These are phyloP conservation scores for Pharus latifolius DNA, from an alignment of 176 grass and related monocot genomes.

Conservation along the genomic window DNA sequence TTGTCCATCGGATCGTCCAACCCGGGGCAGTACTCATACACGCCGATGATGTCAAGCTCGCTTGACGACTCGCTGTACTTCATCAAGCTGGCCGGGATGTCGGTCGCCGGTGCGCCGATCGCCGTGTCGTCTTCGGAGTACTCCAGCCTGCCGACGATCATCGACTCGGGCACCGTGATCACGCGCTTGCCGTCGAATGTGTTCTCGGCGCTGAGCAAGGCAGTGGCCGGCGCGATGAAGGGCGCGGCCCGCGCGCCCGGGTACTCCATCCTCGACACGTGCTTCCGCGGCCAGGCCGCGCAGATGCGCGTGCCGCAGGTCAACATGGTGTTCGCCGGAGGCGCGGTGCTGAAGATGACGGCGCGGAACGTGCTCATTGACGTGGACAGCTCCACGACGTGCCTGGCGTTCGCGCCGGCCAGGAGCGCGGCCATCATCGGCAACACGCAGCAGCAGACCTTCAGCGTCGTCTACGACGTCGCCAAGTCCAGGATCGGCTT, in stretches of 20 bases:
- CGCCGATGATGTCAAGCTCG: slow-evolving; percentile 50
- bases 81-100: slow-evolving; percentile 53
- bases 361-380: slow-evolving; percentile 52
- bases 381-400: slow-evolving; percentile 53
- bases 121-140: slow-evolving; percentile 31
- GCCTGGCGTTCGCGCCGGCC: slow-evolving; percentile 57
- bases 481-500: slow-evolving; percentile 52
- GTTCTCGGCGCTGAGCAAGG: slow-evolving; percentile 57
- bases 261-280: slow-evolving; percentile 74
- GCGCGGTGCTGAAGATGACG: slow-evolving; percentile 35
- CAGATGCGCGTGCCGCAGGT: slow-evolving; percentile 37
- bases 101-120: slow-evolving; percentile 31
- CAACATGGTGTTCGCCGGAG: slow-evolving; percentile 50
- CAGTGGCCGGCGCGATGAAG: slow-evolving; percentile 34
- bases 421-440: slow-evolving; percentile 64
- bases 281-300: slow-evolving; percentile 35
- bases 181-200: slow-evolving; percentile 53
- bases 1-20: slow-evolving; percentile 62
- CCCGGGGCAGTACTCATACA: slow-evolving; percentile 54
- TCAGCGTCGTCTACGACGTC: slow-evolving; percentile 78
- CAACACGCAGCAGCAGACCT: slow-evolving; percentile 75
- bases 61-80: slow-evolving; percentile 84
- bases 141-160: slow-evolving; percentile 47
- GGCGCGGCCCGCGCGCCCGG: slow-evolving; percentile 7
- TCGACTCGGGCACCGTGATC: slow-evolving; percentile 81